Evolutionary conservation across 331 rosid genomes (phyloP), one percentile per base, ranked within the genome.

Genomic region (Saraca asoca): DNA sequence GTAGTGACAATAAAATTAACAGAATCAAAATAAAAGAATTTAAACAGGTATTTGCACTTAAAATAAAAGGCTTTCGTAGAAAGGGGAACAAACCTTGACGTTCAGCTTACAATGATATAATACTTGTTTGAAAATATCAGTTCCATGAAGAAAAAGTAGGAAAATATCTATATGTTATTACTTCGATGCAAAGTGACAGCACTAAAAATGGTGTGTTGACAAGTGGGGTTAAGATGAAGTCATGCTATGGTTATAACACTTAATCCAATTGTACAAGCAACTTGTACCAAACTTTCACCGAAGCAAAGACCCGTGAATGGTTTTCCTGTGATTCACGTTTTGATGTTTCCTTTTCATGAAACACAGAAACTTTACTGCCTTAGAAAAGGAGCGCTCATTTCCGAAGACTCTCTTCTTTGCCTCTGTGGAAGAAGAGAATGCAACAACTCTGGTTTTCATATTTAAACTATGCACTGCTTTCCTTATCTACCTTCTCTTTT

Each of bases 401-500:
- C 20, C 45, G n/a, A 18, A 33, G 62, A 34, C n/a, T 18, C 16
- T 60, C 51, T 24, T 51, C 9, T 20, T 66, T 13, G 60, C 60
- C 29, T 37, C 18, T 7, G 54, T 24, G 3, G 31, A 24, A 24
- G 31, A 24, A 24, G 7, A 44, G n/a, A 15, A 43, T 64, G 46
- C 64, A 53, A 54, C 19, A 5, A 2, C 7, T 7, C 1, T 33
- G 51, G 51, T 9, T 58, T 9, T 58, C 7, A 8, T 37, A 16
- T 34, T 35, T 35, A 33, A n/a, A 33, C 14, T 33, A 15, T 12
- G 5, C 7, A 37, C 13, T 16, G 33, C 24, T n/a, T 31, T 34
- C 24, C 62, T 39, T 60, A 35, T 17, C 34, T 43, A 17, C 33
- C 44, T 52, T 41, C 48, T 51, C 13, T 17, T 58, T 41, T 64